These are phyloP conservation scores for Eleusine coracana DNA, from an alignment of 176 grass and related monocot genomes.

Conservation along the genomic window DNA sequence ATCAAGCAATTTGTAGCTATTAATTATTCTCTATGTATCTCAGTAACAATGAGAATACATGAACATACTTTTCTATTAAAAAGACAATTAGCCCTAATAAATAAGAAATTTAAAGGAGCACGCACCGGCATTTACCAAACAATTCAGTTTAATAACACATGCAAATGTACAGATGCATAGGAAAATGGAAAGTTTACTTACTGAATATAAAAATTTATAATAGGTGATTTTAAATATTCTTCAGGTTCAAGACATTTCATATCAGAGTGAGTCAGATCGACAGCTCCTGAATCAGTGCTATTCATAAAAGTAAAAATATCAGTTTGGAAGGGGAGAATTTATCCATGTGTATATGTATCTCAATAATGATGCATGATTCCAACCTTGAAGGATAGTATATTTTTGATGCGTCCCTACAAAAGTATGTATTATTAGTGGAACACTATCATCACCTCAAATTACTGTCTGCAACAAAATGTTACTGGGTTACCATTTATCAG, in stretches of 20 bases:
- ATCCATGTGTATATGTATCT: constrained; percentile 17
- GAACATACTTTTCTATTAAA: constrained; percentile 20
- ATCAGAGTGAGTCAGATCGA: constrained; percentile 46
- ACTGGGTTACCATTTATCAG: constrained; percentile 44
- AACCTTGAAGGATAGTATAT: constrained; percentile 64
- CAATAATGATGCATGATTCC: constrained; percentile 15
- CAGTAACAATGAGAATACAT: background rate
- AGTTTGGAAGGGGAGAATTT: constrained; percentile 20
- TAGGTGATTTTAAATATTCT: constrained; percentile 56
- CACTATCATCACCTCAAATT: constrained; percentile 23
- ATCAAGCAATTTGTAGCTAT: constrained; percentile 3
- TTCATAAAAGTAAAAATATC: constrained; percentile 35
- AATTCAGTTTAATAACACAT: constrained; percentile 23
- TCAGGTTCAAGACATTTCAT: constrained; percentile 55
- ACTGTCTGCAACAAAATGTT: constrained; percentile 16
- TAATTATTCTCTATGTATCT: constrained; percentile 14
- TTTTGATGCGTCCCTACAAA: constrained; percentile 43
- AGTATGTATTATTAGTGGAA: constrained; percentile 32
- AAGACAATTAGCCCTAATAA: background rate
- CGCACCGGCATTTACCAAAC: background rate
- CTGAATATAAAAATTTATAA: constrained; percentile 64
- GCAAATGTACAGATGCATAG: background rate
- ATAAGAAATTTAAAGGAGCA: constrained; percentile 4
- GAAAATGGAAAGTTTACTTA: constrained; percentile 41
- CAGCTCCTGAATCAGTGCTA: constrained; percentile 48